Evolutionary conservation across 2,329 filamentous ascomycete species (phyloP), one percentile per base, ranked within the genome.

Genomic region (Xylaria arbuscula): DNA sequence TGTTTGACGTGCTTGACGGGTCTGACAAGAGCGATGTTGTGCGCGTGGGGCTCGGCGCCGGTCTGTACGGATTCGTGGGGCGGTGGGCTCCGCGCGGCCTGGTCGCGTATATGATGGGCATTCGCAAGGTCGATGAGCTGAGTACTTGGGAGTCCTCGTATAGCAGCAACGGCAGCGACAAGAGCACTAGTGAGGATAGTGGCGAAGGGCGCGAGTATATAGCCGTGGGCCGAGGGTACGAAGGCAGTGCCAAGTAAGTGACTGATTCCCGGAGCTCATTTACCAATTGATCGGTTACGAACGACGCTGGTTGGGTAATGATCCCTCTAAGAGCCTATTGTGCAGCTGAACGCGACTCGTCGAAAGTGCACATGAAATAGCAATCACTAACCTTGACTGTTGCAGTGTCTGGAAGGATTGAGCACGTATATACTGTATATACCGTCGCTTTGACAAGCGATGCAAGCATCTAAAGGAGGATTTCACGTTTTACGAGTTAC

Each of bases 71-170:
- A 47, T 85, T 98, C 36, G 91, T 98, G 8, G 96, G 94, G 6
- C 87, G 88, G 47, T 95, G 91, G 88, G 86, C 92, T 28, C 95
- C 96, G 1, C 85, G 88, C 22, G 86, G 89, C 2, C 78, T 98
- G 17, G 91, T 98, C n/a, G 90, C 90, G 1, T 96, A 93, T 92
- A 97, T 98, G 92, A 91, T 98, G 88, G 94, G 94, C 11, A 87
- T 94, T 66, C 85, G 90, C 69, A 83, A 83, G 65, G 88, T 90
- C 17, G 84, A 88, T 62, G 84, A 88, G 77, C 80, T 89, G 55
- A 84, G 83, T 57, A 78, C 83, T 1, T 88, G 86, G 86, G 86
- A 87, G 76, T 80, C 81, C 72, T 80, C 80, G 5, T 79, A 66
- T 4, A 75, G 72, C 59, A 70, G 76, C n/a, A 73, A 73, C 63